Evolutionary conservation across 2,329 filamentous ascomycete genomes (phyloP).

Genomic region (Cordyceps tenuipes): DNA sequence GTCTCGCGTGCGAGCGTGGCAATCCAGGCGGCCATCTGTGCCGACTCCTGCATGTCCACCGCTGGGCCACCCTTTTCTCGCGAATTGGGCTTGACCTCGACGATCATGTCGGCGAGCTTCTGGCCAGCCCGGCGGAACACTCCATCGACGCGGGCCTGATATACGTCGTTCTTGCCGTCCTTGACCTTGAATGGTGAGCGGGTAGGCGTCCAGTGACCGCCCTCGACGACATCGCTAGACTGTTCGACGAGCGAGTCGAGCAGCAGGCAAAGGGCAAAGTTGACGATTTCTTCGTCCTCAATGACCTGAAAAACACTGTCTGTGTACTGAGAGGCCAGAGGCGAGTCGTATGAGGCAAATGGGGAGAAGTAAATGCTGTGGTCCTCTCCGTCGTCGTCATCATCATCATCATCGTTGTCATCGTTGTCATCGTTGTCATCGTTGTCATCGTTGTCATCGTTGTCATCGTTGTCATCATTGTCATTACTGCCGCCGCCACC

Average conservation of each 20-base stretch:
- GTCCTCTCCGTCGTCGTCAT: neutral
- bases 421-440: too few species aligned
- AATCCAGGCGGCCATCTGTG: neutral
- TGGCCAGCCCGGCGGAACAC: neutral
- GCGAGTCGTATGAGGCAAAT: too few species aligned
- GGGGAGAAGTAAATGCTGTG: neutral
- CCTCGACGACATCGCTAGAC: too few species aligned
- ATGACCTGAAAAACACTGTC: neutral
- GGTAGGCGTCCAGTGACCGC: neutral
- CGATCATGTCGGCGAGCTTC: neutral
- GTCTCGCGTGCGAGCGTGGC: neutral
- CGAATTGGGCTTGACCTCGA: neutral
- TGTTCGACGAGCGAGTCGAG: neutral
- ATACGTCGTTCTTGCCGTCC: neutral
- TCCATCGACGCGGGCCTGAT: neutral
- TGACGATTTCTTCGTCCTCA: neutral
- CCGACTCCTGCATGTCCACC: neutral
- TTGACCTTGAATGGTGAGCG: neutral
- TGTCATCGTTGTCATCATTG: too few species aligned
- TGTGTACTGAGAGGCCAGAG: too few species aligned
- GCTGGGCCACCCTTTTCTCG: neutral
- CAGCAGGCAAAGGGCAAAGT: neutral
- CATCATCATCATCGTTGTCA: neutral
- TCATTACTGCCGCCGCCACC: neutral
- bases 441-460: too few species aligned